Conservation (phyloP, 1,139 yeast genomes). For the Debaryomyces udenii region DNA sequence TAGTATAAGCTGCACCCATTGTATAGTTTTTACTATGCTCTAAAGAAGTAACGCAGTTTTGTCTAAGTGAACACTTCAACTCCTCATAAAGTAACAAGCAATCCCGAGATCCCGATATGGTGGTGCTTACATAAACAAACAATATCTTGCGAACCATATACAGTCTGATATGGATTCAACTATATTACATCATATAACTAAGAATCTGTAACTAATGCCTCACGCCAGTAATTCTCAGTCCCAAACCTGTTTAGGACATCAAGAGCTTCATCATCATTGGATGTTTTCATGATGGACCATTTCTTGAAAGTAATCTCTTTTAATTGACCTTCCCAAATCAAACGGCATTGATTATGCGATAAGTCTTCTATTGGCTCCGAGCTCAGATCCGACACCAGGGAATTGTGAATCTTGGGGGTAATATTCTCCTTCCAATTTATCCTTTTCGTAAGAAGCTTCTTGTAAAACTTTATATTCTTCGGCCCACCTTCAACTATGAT, state of each 20-base stretch:
- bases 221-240: constrained; percentile 65
- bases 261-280: constrained; percentile 57
- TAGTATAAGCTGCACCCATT: constrained; percentile 66
- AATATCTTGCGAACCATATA: too few relatives aligned
- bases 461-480: constrained; percentile 61
- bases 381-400: constrained; percentile 10
- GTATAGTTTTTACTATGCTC: background rate
- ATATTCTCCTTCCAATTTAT: constrained; percentile 69
- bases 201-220: constrained; percentile 29
- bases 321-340: constrained; percentile 80
- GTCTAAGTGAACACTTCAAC: too few relatives aligned
- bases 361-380: constrained; percentile 36
- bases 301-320: constrained; percentile 54
- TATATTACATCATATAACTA: too few relatives aligned
- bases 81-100: constrained; percentile 3
- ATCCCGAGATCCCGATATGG: constrained; percentile 7
- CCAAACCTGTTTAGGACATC: constrained; percentile 53
- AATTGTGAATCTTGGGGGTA: constrained; percentile 21
- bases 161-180: too few relatives aligned
- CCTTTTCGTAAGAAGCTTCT: constrained; percentile 60
- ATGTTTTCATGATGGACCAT: constrained; percentile 60
- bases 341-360: constrained; percentile 49
- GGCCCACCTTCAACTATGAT: constrained; percentile 76
- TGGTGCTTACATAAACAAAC: constrained; percentile 2
- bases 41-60: too few relatives aligned